Base-by-base conservation (phyloP, 768 basidiomycete genomes). In the Coprinopsis marcescibilis region DNA sequence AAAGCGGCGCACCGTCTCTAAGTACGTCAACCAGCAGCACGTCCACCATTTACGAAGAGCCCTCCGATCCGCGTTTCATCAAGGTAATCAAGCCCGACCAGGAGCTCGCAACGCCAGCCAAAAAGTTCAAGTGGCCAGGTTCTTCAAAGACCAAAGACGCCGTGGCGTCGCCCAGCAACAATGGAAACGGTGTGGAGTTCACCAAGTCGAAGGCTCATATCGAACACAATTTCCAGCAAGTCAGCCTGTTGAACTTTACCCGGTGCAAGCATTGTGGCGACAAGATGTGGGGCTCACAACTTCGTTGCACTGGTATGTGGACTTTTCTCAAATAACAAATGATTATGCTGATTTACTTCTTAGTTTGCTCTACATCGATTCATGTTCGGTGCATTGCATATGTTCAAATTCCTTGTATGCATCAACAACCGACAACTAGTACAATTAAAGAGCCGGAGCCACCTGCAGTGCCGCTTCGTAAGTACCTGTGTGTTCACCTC, bases 231-330 rank as follows among this genome's bases (percentile, higher is more conserved):
- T 98, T 98, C 74, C 88, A 91, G 59, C 91, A 88, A 53, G 70
- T 89, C 52, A 95, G 83, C 56, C 79, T 93, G 23, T 70, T 98
- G 48, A 80, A 94, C 29, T 88, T 96, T 48, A 84, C 89, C 23
- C 78, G 89, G 33, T 99, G 96, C 60, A 96, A 98, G 57, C 85
- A 94, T 45, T 99, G 96, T 60, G 85, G 83, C 26, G 96, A 98
- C 60, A 99, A 98, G 72, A 83, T 98, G 83, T 99, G 94, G 93
- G 95, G 95, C 5, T 80, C 93, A n/a, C 92, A 94, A 60, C 73
- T 89, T 44, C 84, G 89, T 25, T 99, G 96, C 61, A 78, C 83
- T 54, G 74, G 95, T 92, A 60, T 60, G 90, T 43, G 26, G n/a
- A 24, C 35, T 20, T 24, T 49, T 46, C 3, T 36, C 42, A 29